Conservation (phyloP, 2,329 filamentous ascomycete species). For the Xylariomycetidae sp. region DNA sequence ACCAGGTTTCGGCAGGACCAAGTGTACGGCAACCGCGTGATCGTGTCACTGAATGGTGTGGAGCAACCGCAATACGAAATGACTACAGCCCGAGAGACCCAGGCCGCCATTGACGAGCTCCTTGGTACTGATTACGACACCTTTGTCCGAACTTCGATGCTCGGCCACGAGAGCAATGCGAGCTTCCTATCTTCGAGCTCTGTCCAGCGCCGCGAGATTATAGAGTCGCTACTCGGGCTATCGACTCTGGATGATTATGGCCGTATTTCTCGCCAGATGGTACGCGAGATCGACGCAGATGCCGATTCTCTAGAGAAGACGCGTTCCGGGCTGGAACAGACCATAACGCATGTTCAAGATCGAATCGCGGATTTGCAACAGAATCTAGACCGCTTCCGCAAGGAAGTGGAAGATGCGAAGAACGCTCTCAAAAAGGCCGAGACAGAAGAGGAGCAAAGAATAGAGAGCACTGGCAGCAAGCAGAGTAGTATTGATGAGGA, state of each 20-base stretch:
- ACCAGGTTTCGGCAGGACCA: constrained; percentile 24
- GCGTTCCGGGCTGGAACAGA: constrained; percentile 9
- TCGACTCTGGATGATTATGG: constrained; percentile 17
- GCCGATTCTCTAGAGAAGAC: constrained; percentile 5
- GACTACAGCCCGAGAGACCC: constrained; percentile 15
- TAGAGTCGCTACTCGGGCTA: constrained; percentile 24
- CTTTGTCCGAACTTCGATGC: constrained; percentile 25
- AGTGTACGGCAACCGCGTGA: constrained; percentile 18
- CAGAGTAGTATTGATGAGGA: no score
- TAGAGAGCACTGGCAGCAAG: not conserved
- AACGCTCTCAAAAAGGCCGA: constrained; percentile 1
- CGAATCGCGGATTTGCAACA: constrained; percentile 4
- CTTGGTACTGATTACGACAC: constrained; percentile 26
- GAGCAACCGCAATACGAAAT: constrained; percentile 22
- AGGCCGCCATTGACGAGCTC: constrained; percentile 24
- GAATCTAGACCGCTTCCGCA: constrained; percentile 4
- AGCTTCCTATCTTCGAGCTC: constrained; percentile 26
- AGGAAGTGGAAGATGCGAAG: constrained; percentile 5
- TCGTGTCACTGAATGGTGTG: constrained; percentile 22
- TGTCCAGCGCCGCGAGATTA: constrained; percentile 22
- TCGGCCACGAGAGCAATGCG: constrained; percentile 25
- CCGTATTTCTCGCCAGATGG: constrained; percentile 13
- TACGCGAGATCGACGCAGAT: constrained; percentile 19
- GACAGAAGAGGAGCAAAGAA: no score
- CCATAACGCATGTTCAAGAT: constrained; percentile 3